Evolutionary conservation across 1,284 basidiomycete genomes (phyloP), one percentile per base, ranked within the genome.

Genomic region (Leccinum pachyderme): DNA sequence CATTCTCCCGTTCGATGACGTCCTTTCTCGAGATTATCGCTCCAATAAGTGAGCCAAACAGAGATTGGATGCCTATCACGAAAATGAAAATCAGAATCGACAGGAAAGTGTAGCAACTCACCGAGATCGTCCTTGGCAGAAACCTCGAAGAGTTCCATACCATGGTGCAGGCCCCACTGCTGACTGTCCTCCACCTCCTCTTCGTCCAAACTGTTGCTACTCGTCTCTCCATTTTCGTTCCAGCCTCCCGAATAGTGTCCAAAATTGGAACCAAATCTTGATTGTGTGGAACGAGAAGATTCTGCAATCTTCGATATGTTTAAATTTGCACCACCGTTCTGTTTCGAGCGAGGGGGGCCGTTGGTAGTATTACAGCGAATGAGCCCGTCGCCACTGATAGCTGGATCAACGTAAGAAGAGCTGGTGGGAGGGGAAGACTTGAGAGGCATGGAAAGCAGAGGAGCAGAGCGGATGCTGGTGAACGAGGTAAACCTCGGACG

Each of bases 401-500:
- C 79, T 22, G 79, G 73, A 65, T 84, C 81, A 41, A 82, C 71
- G 61, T 81, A 81, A 25, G 81, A 78, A 37, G 80, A 75, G 15
- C 77, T 74, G 49, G 82, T 79, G 18, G 80, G 74, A 49, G 77
- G 72, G 7, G 77, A 72, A 7, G 76, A 72, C 35, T 76, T 72
- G 50, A 70, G 63, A 5, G 74, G 58, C 13, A 75, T 68, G 24
- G 70, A 67, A 45, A 69, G 73, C 11, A 75, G 62, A 43, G 80
- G 80, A 7, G 79, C 79, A 28, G 86, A 85, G 50, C 85, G 81
- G 50, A 89, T 80, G 59, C 84, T 83, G 7, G 88, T 88, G 66
- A 91, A 89, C 2, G 88, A 91, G 1, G 88, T 90, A 67, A 92
- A 90, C 35, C 89, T 82, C 6, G 89, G 90, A n/a, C 89, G 87